These are phyloP conservation scores for Angomonas ambiguus DNA, from an alignment of 208 protist genomes.

Conservation along the genomic window DNA sequence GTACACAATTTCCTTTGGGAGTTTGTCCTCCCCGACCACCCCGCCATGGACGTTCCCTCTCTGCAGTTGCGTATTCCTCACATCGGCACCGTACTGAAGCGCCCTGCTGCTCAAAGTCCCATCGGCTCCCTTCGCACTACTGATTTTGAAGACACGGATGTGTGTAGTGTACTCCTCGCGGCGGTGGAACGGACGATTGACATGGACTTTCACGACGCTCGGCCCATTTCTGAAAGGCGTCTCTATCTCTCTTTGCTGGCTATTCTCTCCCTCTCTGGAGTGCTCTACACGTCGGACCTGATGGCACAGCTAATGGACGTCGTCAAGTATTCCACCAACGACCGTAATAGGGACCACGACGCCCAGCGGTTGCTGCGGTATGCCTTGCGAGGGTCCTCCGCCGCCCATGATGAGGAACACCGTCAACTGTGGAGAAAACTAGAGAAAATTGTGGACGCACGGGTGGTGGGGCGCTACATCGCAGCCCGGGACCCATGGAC, in stretches of 20 bases:
- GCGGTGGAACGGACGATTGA: conserved; percentile 74
- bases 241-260: conserved; percentile 72
- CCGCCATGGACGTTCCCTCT: conserved; percentile 59
- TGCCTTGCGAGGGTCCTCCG: conserved; percentile 61
- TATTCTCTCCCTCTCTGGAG: conserved; percentile 75
- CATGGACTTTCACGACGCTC: conserved; percentile 47
- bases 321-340: conserved; percentile 72
- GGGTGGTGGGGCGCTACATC: conserved; percentile 78
- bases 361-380: conserved; percentile 72
- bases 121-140: conserved; percentile 15
- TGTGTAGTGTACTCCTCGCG: conserved; percentile 72
- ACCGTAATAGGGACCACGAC: conserved; percentile 46
- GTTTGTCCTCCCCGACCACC: conserved; percentile 67
- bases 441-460: conserved; percentile 48
- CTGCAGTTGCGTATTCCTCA: conserved; percentile 73
- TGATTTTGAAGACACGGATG: conserved; percentile 77
- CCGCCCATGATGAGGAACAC: conserved; percentile 44
- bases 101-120: conserved; percentile 20
- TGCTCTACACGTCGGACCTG: conserved; percentile 74
- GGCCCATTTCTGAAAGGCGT: conserved; percentile 54
- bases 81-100: conserved; percentile 60
- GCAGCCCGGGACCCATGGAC: conserved; percentile 68
- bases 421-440: conserved; percentile 53
- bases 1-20: conserved; percentile 86
- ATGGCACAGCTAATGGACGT: conserved; percentile 86